Evolutionary conservation across 371 early-diverging fungal species (phyloP).

Genomic region (Rhizomucor pusillus): DNA sequence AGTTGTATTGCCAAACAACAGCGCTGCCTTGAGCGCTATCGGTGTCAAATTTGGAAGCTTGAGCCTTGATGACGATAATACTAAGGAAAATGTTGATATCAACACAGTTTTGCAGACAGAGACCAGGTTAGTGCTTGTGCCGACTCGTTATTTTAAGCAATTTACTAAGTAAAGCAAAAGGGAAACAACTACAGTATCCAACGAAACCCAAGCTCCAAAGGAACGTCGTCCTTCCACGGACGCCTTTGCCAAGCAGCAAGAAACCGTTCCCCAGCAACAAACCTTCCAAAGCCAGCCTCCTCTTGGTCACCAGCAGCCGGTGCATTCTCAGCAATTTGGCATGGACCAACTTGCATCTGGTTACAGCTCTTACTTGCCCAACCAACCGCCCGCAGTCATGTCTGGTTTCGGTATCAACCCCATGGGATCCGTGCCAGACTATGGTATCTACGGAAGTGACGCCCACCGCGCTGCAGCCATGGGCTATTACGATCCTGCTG

Average conservation of each 20-base stretch:
- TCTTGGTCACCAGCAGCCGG: constrained; percentile 6
- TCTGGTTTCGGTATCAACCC: constrained; percentile 74
- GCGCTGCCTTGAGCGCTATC: constrained; percentile 60
- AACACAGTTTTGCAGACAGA: constrained; percentile 9
- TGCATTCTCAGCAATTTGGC: constrained; percentile 23
- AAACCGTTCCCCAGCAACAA: constrained; percentile 1
- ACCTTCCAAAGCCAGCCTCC: constrained; percentile 2
- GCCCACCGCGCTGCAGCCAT: constrained; percentile 49
- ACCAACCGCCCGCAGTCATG: constrained; percentile 51
- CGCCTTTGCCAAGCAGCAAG: background rate
- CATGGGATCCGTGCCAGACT: constrained; percentile 61
- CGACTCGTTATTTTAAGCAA: background rate
- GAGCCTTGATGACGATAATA: constrained; percentile 48
- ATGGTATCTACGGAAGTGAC: constrained; percentile 45
- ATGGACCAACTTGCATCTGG: constrained; percentile 59
- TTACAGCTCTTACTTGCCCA: constrained; percentile 57
- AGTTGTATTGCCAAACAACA: constrained; percentile 80
- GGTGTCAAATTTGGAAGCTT: constrained; percentile 83
- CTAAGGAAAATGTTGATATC: constrained; percentile 15
- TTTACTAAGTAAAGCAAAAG: too few species aligned
- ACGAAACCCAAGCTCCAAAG: background rate
- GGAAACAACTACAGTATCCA: background rate
- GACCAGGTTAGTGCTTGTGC: background rate
- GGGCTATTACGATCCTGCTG: constrained; percentile 60
- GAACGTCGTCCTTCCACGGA: background rate